These are phyloP conservation scores for Pyrenophora graminea DNA, from an alignment of 2,329 filamentous ascomycete species.

Conservation along the genomic window DNA sequence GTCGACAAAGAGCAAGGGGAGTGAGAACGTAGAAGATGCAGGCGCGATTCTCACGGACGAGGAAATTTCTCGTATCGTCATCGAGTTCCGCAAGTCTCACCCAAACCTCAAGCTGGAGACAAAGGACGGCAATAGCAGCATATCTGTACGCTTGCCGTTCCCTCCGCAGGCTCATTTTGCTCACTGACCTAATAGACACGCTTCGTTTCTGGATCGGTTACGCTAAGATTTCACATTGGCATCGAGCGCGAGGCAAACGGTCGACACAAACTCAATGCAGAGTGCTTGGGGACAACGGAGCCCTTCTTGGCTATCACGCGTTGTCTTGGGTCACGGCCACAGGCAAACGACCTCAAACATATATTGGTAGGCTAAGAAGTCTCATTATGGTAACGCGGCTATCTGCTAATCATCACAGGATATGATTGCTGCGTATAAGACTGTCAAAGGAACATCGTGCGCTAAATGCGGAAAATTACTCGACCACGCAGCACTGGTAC, in stretches of 20 bases:
- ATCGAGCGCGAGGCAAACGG: conserved; percentile 35
- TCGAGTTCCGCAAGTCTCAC: conserved; percentile 30
- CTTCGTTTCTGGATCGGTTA: conserved; percentile 31
- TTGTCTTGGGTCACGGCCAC: conserved; percentile 41
- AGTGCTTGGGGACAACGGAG: conserved; percentile 37
- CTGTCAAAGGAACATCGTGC: conserved; percentile 34
- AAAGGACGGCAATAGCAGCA: conserved; percentile 27
- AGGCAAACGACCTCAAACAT: conserved; percentile 36
- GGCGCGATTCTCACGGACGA: conserved; percentile 21
- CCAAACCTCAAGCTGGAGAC: conserved; percentile 36
- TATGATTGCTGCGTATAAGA: conserved; percentile 48
- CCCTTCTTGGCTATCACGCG: conserved; percentile 38
- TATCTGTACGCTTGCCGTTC: conserved; percentile 26
- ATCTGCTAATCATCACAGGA: conserved; percentile 33
- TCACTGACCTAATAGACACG: conserved; percentile 23
- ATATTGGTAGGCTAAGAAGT: conserved; percentile 37
- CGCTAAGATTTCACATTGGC: conserved; percentile 34
- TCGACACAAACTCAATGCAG: conserved; percentile 31
- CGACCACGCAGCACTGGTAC: conserved; percentile 29
- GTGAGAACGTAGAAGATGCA: conserved; percentile 15
- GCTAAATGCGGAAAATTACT: conserved; percentile 40
- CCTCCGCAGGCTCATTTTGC: neutral
- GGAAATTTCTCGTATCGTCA: conserved; percentile 28
- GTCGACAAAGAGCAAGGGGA: conserved; percentile 11
- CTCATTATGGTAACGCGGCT: too few relatives aligned